These are phyloP conservation scores for Lachancea nothofagi DNA, from an alignment of 805 yeast species.

Conservation along the genomic window DNA sequence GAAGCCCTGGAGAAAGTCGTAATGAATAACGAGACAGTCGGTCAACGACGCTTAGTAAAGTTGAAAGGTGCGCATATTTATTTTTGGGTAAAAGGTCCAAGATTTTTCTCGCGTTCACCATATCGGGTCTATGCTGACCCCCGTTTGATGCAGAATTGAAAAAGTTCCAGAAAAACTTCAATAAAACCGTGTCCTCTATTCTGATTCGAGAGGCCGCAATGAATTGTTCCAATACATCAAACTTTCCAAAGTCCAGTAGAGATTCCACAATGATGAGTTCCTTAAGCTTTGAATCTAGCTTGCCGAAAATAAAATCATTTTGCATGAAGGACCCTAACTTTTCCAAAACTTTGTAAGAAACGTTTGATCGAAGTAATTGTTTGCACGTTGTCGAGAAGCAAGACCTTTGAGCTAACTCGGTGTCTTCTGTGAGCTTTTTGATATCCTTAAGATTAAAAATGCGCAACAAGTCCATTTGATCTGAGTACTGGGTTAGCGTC, in stretches of 20 bases:
- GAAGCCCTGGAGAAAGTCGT: conserved; percentile 29
- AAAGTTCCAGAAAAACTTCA: conserved; percentile 37
- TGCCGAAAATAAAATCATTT: conserved; percentile 15
- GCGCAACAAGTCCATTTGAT: conserved; percentile 14
- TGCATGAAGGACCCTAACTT: conserved; percentile 3
- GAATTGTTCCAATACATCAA: conserved; percentile 22
- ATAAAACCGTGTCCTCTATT: conserved; percentile 18
- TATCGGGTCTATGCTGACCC: conserved; percentile 34
- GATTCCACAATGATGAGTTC: conserved; percentile 23
- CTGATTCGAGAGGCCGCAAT: conserved; percentile 10
- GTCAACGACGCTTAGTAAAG: conserved; percentile 27
- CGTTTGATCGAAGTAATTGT: conserved; percentile 8
- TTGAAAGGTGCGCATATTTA: conserved; percentile 15
- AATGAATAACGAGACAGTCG: conserved; percentile 28
- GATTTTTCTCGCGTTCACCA: conserved; percentile 34
- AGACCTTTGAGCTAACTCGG: conserved; percentile 20
- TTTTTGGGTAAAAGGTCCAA: conserved; percentile 19
- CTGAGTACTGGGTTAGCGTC: conserved; percentile 15
- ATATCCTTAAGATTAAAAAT: conserved; percentile 20
- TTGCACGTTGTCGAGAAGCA: conserved; percentile 21
- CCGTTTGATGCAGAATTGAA: conserved; percentile 42
- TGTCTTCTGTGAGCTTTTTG: conserved; percentile 18
- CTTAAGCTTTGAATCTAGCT: conserved; percentile 13
- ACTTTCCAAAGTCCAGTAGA: conserved; percentile 28
- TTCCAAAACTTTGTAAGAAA: neutral